Evolutionary conservation across 139 green algal species (phyloP), one percentile per base, ranked within the genome.

Genomic region (Chlamydomonas asymmetrica): DNA sequence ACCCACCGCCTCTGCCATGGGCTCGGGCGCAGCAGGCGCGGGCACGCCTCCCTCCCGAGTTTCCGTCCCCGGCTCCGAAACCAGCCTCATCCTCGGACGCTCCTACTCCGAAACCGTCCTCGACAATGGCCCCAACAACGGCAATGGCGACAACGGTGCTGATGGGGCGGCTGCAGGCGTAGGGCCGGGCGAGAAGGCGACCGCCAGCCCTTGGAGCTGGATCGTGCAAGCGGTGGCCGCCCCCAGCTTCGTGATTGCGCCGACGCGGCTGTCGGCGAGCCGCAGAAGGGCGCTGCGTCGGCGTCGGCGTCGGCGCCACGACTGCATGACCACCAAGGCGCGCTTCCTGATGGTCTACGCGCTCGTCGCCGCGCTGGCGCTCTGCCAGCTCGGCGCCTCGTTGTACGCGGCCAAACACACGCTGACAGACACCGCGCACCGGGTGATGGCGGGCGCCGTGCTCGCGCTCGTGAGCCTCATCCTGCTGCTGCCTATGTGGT

Each of bases 381-480:
- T 91, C 2, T 92, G 80, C 75, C 84, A 92, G 40, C 84, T 83
- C 31, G 66, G 35, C 2, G 65, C 66, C 35, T 66, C 75, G 23
- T 70, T 85, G 29, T 43, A 64, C 37, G 23, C 73, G 75, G 29
- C 6, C 48, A 54, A 43, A 22, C 61, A 23, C 38, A 80, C 27
- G 34, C 85, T 10, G 38, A 50, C 38, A 23, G 39, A n/a, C 22
- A 3, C 27, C 38, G 61, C 68, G 0, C 69, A 49, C 25, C 39
- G 63, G 13, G 35, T 40, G 2, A 20, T 82, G 13, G 63, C 69
- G 6, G 74, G 39, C 1, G 80, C 81, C 25, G 76, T 84, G 29
- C n/a, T 79, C 23, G 38, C 81, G 39, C 77, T 92, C 75, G 68
- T 92, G 60, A 49, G 66, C 10, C 41, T 80, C 34, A 32, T 88